Base-by-base conservation (phyloP, 345 rosid species). In the Lepidium didymum region DNA sequence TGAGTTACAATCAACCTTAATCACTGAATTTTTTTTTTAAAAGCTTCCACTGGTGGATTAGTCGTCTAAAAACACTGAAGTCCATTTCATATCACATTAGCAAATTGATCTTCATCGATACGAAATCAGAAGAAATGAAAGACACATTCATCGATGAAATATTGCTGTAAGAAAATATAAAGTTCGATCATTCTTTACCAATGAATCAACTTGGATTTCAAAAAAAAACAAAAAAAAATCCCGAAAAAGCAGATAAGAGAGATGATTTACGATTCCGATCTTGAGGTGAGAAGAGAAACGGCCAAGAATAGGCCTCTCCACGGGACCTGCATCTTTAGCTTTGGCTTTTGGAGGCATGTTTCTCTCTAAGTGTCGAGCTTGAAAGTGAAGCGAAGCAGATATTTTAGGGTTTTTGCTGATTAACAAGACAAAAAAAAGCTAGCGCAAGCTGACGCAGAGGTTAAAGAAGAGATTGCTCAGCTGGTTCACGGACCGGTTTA, bases 211-310 rank as follows among this genome's bases (percentile, higher is more conserved):
- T 49, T 56, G 45, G 41, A 19, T 13, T 25, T 12, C 4, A 8
- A 14, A 9, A 54, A 21, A 4, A 9, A 0, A 10, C 0, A 5
- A 19, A 27, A 27, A 27, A 27, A 4, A 27, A 27, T 27, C 31
- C 6, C 5, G 31, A 27, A 27, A 27, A 27, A 4, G 31, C 31
- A 19, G 43, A 37, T 16, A 29, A 25, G 3, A 11, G 31, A 27
- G 6, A 40, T 47, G 25, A 31, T 51, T 50, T 86, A 94, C 99
- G 41, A 94, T 94, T 75, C 99, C 99, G 73, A 94, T 94, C 85
- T 94, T 94, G 82, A 94, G 99, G 68, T 94, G 99, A 70, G 99
- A 94, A 23, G 99, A 94, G 87, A 94, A 94, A 68, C 99, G 87
- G 62, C 99, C 99, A 9, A 94, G 96, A 50, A 91, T 86, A 11